phyloP scores from a whole-genome alignment of 441 rosid species.

The Theobroma grandiflorum region DNA sequence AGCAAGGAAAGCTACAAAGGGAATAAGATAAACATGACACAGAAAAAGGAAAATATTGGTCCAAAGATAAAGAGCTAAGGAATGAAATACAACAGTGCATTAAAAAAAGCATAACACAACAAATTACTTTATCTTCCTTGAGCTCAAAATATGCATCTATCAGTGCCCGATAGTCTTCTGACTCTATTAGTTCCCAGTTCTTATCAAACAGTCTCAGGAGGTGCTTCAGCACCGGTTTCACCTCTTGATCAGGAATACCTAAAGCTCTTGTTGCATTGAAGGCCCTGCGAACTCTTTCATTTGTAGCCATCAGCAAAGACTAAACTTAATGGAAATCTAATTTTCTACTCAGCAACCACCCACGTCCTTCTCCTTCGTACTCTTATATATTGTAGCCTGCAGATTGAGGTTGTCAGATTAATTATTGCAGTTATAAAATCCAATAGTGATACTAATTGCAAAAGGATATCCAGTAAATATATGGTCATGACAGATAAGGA shows the following conservation, averaged over 20 bases:
- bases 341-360: constrained; percentile 5
- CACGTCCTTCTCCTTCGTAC: neutral
- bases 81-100: neutral
- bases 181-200: constrained; percentile 68
- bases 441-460: neutral
- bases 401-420: constrained; percentile 9
- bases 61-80: neutral
- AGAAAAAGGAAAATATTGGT: neutral
- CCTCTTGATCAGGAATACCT: constrained; percentile 53
- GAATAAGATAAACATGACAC: too few relatives aligned
- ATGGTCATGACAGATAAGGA: neutral
- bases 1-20: too few relatives aligned
- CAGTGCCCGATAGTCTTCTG: constrained; percentile 62
- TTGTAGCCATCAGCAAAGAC: constrained; percentile 28
- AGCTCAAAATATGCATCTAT: constrained; percentile 60
- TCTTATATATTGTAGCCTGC: neutral
- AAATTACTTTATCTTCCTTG: constrained; percentile 47
- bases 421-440: neutral
- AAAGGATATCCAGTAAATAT: neutral
- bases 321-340: neutral
- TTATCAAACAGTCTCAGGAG: constrained; percentile 46
- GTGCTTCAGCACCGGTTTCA: constrained; percentile 50
- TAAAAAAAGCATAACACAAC: neutral
- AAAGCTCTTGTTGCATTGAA: constrained; percentile 50
- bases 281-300: constrained; percentile 50